These are phyloP conservation scores for Caloboletus firmus DNA, from an alignment of 1,284 basidiomycete species.

Conservation along the genomic window DNA sequence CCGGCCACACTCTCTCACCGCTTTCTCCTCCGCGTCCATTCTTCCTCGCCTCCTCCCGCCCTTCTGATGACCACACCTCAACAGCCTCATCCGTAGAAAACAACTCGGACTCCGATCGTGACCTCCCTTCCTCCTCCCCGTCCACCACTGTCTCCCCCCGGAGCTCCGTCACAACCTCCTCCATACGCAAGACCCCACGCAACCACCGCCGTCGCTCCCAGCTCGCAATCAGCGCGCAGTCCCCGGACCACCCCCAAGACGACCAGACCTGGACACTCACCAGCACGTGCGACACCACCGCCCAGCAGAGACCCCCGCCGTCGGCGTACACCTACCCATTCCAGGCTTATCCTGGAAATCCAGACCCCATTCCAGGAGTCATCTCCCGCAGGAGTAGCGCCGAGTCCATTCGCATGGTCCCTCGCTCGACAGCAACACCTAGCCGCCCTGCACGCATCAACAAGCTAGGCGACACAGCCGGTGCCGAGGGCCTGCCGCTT, in stretches of 20 bases:
- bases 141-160: constrained; percentile 18
- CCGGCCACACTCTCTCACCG: constrained; percentile 6
- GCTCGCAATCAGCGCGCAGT: constrained; percentile 21
- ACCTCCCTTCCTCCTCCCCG: constrained; percentile 6
- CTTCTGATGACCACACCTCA: constrained; percentile 16
- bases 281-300: constrained; percentile 5
- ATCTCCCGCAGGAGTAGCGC: constrained; percentile 34
- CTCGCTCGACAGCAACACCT: constrained; percentile 15
- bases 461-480: constrained; percentile 28
- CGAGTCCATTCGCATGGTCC: constrained; percentile 36
- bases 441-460: constrained; percentile 12
- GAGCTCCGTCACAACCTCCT: constrained; percentile 14
- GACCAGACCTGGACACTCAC: constrained; percentile 17
- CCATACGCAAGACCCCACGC: constrained; percentile 20
- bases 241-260: constrained; percentile 8
- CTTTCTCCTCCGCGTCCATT: constrained; percentile 22
- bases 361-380: constrained; percentile 52
- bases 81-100: constrained; percentile 20
- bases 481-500: constrained; percentile 29
- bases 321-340: constrained; percentile 54
- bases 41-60: constrained; percentile 23
- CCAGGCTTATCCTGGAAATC: constrained; percentile 61
- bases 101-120: constrained; percentile 29
- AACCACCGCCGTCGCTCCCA: constrained; percentile 33
- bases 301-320: constrained; percentile 39